Evolutionary conservation across 2,329 filamentous ascomycete genomes (phyloP), one percentile per base, ranked within the genome.

Genomic region (Amauroascus niger): DNA sequence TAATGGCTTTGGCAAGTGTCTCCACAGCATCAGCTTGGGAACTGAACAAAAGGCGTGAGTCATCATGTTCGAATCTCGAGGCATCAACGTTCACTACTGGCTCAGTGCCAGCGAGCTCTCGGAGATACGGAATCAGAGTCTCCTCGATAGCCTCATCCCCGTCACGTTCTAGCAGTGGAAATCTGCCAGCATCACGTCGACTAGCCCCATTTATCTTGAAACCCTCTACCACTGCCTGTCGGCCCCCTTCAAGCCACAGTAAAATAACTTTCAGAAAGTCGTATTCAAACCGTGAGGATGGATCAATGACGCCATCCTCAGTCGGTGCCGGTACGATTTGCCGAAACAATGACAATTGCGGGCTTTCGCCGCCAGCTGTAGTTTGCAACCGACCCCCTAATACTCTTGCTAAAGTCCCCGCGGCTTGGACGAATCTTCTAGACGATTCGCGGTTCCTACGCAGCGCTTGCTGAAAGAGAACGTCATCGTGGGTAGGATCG

Each of bases 201-300:
- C 71, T 65, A 22, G 65, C 62, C 2, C 68, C 65, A 24, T 71
- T 67, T 49, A 72, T 69, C 39, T 76, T 78, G 63, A 84, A 84
- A 0, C 77, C 79, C 55, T 77, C 71, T 1, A 83, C 64, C 8
- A 84, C 64, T 26, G 73, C 73, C 7, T 74, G 69, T 13, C 78
- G 68, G 8, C 81, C 81, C 32, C 79, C 80, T 52, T 81, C 78
- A 1, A 84, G 67, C 79, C 80, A 84, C 1, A 83, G 69, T 1
- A 82, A 62, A 41, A 84, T 81, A 1, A 81, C 79, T 62, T 80
- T 82, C 24, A 84, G 60, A 59, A 84, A 84, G 58, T 84, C 81
- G 59, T 82, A 83, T n/a, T 74, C 74, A 62, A 84, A 84, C 13
- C 76, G 75, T 43, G 79, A 73, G 18, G 72, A 67, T 6, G 60